phyloP scores from a whole-genome alignment of 495 filamentous ascomycete genomes.

The Terfezia claveryi region DNA sequence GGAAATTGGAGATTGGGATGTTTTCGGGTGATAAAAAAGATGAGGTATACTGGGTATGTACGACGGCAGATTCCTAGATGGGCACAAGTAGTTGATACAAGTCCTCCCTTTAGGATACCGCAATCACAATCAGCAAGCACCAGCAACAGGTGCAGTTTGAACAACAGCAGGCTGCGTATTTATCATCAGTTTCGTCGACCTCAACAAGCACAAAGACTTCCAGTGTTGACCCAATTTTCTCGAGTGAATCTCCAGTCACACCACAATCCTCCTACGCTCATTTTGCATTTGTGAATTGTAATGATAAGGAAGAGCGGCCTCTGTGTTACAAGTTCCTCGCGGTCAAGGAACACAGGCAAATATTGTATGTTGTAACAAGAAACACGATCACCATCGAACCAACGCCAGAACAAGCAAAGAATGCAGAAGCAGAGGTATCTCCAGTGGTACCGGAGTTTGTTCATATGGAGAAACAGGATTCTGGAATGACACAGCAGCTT shows the following conservation, averaged over 20 bases:
- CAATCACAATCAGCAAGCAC: neutral
- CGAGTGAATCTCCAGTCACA: no score
- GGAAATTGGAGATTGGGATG: no score
- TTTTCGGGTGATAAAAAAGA: neutral
- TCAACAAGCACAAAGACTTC: neutral
- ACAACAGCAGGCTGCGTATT: neutral
- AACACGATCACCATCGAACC: no score
- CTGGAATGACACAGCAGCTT: neutral
- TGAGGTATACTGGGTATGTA: neutral
- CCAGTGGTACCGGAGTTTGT: neutral
- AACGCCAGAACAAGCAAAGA: no score
- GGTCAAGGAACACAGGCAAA: no score
- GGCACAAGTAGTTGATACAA: neutral
- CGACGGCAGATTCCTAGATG: neutral
- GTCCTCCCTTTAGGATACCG: neutral
- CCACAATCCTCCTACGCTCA: no score
- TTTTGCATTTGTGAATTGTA: no score
- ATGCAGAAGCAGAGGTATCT: no score
- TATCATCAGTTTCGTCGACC: neutral
- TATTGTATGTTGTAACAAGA: no score
- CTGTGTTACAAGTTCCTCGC: no score
- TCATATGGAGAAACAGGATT: neutral
- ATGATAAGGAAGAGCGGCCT: no score
- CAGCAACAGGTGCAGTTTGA: neutral
- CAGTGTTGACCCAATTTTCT: no score